A percentile compares a stretch with the other conserved stretches of the same genome.
phyloP scores from a whole-genome alignment of 495 filamentous ascomycete genomes.

The Aspergillus sclerotiicarbonarius region DNA sequence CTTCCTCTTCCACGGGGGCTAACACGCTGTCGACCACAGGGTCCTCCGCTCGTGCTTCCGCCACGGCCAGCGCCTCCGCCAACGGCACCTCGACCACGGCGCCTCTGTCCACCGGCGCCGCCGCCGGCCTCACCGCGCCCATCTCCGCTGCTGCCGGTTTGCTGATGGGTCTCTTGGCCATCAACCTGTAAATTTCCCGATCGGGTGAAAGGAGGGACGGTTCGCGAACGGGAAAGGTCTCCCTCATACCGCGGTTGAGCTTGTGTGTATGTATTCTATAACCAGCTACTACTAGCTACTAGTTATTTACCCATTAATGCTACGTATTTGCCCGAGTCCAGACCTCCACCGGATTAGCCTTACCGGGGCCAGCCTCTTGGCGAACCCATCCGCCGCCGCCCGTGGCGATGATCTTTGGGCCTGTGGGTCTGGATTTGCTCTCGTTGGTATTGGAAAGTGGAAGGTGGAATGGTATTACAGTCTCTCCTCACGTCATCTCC shows the following conservation, averaged over 20 bases:
- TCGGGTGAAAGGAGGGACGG: too few relatives aligned
- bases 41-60: background rate
- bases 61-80: constrained; percentile 1
- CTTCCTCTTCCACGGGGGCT: background rate
- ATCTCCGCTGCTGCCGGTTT: constrained; percentile 9
- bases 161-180: constrained; percentile 2
- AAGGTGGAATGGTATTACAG: too few relatives aligned
- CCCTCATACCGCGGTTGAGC: background rate
- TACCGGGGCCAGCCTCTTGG: too few relatives aligned
- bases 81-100: background rate
- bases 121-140: constrained; percentile 2
- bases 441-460: too few relatives aligned
- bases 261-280: background rate
- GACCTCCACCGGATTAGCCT: too few relatives aligned
- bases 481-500: too few relatives aligned
- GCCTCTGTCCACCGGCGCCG: constrained; percentile 1
- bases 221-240: too few relatives aligned
- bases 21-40: background rate
- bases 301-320: too few relatives aligned
- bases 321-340: too few relatives aligned
- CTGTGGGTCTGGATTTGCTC: too few relatives aligned
- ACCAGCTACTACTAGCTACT: too few relatives aligned
- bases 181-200: constrained; percentile 7
- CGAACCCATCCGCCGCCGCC: too few relatives aligned
- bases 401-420: background rate